Base-by-base conservation (phyloP, 106 monocot species). In the Cymbidium sinense region DNA sequence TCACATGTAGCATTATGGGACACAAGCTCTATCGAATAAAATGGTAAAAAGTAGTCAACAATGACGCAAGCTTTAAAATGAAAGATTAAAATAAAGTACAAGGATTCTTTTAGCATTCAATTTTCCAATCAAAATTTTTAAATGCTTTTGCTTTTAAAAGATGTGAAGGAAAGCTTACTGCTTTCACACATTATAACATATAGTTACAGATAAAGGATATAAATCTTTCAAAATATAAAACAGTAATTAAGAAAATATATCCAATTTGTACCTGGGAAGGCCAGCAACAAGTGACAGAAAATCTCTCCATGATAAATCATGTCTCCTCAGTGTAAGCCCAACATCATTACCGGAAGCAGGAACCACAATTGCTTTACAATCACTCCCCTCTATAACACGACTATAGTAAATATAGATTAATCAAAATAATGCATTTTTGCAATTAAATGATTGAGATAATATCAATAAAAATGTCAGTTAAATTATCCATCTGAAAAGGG, bases 291-390 rank as follows among this genome's bases (percentile, higher is more conserved):
- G 29, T 31, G 86, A 83, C 31, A 96, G 80, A 78, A 96, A 91
- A 64, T 88, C 83, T 65, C 82, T 79, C 93, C 96, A 96, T 34
- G 96, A 93, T 29, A 91, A 25, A 81, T 96, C 96, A 77, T 87
- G 78, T 30, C 65, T 84, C 75, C 96, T 89, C 70, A 96, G 79
- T 78, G 80, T 34, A 64, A 96, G 44, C 79, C 79, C 82, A 19
- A 94, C 70, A 62, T 79, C 84, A 47, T 75, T 81, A 33, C 93
- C 89, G 6, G 30, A 76, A 30, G 81, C 86, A 77, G 96, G 93
- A 84, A 96, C 77, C 25, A 96, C 96, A 83, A 96, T 87, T 82
- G 89, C 88, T 75, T 83, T 89, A 69, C 88, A 91, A 64, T 75
- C 35, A 39, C 79, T 87, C 70, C 79, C 91, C 77, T 86, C 87